A percentile compares a stretch with the other conserved stretches of the same genome.
phyloP scores from a whole-genome alignment of 257 asterid species.

The Plectranthus barbatus region DNA sequence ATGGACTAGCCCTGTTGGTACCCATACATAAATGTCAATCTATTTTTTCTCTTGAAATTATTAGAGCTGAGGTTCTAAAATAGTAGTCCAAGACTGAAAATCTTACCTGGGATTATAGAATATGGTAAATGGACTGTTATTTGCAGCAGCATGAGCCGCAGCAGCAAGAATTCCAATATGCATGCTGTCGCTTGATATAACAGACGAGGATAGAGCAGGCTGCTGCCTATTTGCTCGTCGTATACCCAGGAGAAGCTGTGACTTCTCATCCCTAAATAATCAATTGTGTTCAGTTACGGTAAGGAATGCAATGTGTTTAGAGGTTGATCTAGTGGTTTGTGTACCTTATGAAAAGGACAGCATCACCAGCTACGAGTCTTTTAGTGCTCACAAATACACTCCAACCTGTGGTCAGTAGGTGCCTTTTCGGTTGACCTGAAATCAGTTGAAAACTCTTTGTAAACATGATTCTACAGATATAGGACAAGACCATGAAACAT shows the following conservation, averaged over 20 bases:
- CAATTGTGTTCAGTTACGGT: not conserved
- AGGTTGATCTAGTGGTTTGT: not conserved
- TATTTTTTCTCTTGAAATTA: not conserved
- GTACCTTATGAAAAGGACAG: constrained; percentile 91
- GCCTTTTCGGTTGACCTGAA: constrained; percentile 95
- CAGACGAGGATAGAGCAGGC: constrained; percentile 81
- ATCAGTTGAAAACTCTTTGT: constrained; percentile 3
- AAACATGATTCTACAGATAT: not conserved
- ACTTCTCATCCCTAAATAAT: constrained; percentile 72
- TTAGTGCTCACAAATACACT: constrained; percentile 94
- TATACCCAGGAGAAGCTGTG: constrained; percentile 74
- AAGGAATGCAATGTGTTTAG: not conserved
- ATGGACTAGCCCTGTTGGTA: constrained; percentile 78
- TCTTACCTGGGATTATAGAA: constrained; percentile 87
- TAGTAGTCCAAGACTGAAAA: not conserved
- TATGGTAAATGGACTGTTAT: constrained; percentile 81
- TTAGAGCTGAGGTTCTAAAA: not conserved
- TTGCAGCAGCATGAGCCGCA: constrained; percentile 98
- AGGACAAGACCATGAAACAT: too few relatives aligned
- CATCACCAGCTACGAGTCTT: constrained; percentile 86
- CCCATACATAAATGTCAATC: not conserved
- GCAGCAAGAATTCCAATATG: constrained; percentile 98
- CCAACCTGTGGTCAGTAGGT: constrained; percentile 96
- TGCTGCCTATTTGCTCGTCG: constrained; percentile 82
- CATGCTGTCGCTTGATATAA: constrained; percentile 93